Evolutionary conservation across 1,139 yeast genomes (phyloP).

Genomic region (Kodamaea sp.): DNA sequence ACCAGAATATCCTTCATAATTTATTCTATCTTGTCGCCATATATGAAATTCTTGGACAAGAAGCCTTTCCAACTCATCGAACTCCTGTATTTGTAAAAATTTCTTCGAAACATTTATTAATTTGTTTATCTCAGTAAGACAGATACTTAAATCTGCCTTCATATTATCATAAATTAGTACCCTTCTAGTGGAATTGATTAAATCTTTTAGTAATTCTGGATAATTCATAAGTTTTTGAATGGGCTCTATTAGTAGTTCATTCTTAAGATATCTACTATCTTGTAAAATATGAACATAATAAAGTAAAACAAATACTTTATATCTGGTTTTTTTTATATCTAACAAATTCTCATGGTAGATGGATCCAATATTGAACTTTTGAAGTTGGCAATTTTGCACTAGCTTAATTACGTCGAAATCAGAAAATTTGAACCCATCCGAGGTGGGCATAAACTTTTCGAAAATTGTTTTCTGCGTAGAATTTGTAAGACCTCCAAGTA

Average conservation of each 20-base stretch:
- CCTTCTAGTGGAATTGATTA: conserved; percentile 4
- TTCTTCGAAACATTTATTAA: conserved; percentile 3
- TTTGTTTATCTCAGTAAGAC: conserved; percentile 4
- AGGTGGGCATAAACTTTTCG: too few species aligned
- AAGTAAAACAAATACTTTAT: neutral
- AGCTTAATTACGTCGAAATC: conserved; percentile 14
- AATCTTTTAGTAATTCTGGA: conserved; percentile 6
- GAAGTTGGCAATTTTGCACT: conserved; percentile 16
- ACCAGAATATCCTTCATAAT: neutral
- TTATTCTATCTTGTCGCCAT: neutral
- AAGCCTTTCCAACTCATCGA: conserved; percentile 2
- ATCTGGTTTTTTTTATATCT: neutral
- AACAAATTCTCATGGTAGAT: conserved; percentile 2
- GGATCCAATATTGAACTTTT: conserved; percentile 16
- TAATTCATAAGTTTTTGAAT: conserved; percentile 6
- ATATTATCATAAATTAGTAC: conserved; percentile 1
- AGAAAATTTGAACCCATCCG: neutral
- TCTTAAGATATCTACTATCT: neutral
- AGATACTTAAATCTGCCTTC: conserved; percentile 4
- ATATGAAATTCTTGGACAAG: conserved; percentile 1
- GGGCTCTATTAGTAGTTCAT: conserved; percentile 3
- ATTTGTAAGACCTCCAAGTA: too few species aligned
- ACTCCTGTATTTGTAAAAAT: neutral
- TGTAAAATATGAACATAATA: conserved; percentile 4
- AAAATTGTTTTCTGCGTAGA: too few species aligned